Conservation (phyloP, 305 asterid species). For the Fraxinus latifolia region DNA sequence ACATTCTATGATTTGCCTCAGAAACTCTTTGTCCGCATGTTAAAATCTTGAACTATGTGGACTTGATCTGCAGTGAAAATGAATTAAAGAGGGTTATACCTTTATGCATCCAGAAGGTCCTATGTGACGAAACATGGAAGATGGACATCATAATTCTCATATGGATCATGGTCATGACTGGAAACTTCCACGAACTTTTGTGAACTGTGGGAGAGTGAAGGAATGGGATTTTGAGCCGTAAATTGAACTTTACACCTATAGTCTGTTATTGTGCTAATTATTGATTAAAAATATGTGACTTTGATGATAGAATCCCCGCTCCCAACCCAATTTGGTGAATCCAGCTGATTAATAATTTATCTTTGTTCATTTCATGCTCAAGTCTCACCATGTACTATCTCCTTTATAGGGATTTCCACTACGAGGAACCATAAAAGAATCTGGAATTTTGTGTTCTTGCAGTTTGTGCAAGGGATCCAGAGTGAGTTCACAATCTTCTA, state of each 20-base stretch:
- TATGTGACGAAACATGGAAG: neutral
- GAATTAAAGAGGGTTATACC: neutral
- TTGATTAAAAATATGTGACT: neutral
- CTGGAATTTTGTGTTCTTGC: conserved; percentile 88
- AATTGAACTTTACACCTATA: neutral
- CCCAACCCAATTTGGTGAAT: neutral
- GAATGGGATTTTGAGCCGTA: neutral
- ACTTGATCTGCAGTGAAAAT: neutral
- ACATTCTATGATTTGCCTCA: neutral
- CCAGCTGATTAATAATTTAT: neutral
- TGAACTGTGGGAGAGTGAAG: neutral
- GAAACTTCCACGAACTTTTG: neutral
- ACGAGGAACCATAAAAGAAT: conserved; percentile 82
- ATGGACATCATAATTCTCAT: neutral
- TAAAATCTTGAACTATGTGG: conserved; percentile 5
- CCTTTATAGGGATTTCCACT: conserved; percentile 75
- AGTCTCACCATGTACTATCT: conserved; percentile 20
- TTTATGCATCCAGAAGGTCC: conserved; percentile 10
- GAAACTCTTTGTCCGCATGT: neutral
- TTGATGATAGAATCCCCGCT: neutral
- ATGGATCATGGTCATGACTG: neutral
- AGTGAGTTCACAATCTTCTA: conserved; percentile 44
- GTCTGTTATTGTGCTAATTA: neutral
- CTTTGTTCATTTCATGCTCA: neutral
- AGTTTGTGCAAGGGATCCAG: conserved; percentile 66